Conservation (phyloP, 805 yeast genomes). For the Kockiozyma suomiensis region DNA sequence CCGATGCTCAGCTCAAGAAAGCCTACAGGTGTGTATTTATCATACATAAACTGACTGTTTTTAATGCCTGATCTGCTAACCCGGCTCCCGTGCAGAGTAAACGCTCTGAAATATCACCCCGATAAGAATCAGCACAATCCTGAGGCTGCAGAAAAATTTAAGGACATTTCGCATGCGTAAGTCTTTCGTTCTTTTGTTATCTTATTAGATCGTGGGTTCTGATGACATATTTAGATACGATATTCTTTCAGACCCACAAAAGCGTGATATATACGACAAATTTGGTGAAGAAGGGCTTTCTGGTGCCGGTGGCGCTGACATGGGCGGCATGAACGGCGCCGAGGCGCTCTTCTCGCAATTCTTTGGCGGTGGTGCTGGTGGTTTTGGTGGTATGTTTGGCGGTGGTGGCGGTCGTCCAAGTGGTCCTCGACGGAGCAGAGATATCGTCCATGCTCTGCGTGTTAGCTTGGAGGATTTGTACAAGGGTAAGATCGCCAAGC, state of each 20-base stretch:
- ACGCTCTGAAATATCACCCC: slow-evolving; percentile 79
- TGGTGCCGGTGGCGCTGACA: slow-evolving; percentile 72
- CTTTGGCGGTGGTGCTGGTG: slow-evolving; percentile 75
- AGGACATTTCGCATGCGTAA: slow-evolving; percentile 80
- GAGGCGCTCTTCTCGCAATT: slow-evolving; percentile 79
- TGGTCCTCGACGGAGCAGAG: slow-evolving; percentile 50
- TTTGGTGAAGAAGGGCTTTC: slow-evolving; percentile 91
- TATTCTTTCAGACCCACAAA: slow-evolving; percentile 80
- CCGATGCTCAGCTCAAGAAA: slow-evolving; percentile 65
- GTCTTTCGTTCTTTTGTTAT: neutral
- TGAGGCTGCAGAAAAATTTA: slow-evolving; percentile 95
- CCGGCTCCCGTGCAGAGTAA: slow-evolving; percentile 26
- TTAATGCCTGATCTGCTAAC: no score
- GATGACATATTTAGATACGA: slow-evolving; percentile 51
- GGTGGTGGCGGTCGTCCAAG: slow-evolving; percentile 41
- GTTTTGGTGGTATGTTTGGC: slow-evolving; percentile 46
- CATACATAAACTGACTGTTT: no score
- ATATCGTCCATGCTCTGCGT: slow-evolving; percentile 82
- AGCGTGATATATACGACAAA: slow-evolving; percentile 84
- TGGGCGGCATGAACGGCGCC: slow-evolving; percentile 68
- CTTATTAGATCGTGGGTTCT: slow-evolving; percentile 51
- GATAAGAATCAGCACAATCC: slow-evolving; percentile 68
- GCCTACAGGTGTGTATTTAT: slow-evolving; percentile 60
- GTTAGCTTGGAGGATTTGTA: slow-evolving; percentile 91
- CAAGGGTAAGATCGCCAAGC: slow-evolving; percentile 90